Conservation (phyloP, 306 rosid genomes). For the Malus sylvestris region DNA sequence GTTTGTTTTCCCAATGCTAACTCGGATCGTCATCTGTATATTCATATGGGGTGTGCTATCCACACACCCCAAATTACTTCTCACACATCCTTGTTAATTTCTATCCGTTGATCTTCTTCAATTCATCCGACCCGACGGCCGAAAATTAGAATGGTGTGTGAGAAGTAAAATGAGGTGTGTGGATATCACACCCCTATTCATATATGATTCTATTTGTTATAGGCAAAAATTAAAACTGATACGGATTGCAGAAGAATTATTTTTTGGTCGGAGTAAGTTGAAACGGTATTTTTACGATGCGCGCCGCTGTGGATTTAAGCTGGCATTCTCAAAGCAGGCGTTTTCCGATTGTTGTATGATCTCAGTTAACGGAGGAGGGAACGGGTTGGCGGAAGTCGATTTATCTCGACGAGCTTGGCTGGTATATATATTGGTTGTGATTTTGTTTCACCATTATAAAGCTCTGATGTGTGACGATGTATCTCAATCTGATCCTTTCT, state of each 20-base stretch:
- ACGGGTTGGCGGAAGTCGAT: neutral
- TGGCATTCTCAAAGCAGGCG: slow-evolving; percentile 12
- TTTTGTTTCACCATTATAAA: neutral
- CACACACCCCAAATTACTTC: too few species aligned
- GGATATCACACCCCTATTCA: neutral
- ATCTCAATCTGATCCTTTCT: neutral
- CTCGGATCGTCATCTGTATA: slow-evolving; percentile 66
- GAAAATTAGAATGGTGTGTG: too few species aligned
- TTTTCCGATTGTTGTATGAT: slow-evolving; percentile 9
- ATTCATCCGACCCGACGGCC: too few species aligned
- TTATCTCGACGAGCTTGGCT: neutral
- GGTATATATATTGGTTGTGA: neutral
- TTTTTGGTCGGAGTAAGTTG: slow-evolving; percentile 14
- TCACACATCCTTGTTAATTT: too few species aligned
- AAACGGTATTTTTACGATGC: slow-evolving; percentile 7
- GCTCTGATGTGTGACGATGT: neutral
- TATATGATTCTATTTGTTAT: slow-evolving; percentile 37
- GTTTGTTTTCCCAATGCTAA: slow-evolving; percentile 65
- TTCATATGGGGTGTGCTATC: slow-evolving; percentile 7
- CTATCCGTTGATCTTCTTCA: too few species aligned
- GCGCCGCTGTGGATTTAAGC: slow-evolving; percentile 15
- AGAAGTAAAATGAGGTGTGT: too few species aligned
- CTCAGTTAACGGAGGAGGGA: neutral
- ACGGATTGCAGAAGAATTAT: slow-evolving; percentile 24
- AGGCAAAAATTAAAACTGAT: slow-evolving; percentile 17